Percentiles rank a stretch among this genome's conserved stretches.
Evolutionary conservation across 768 basidiomycete species (phyloP).

Genomic region (Mycena olivaceomarginata): DNA sequence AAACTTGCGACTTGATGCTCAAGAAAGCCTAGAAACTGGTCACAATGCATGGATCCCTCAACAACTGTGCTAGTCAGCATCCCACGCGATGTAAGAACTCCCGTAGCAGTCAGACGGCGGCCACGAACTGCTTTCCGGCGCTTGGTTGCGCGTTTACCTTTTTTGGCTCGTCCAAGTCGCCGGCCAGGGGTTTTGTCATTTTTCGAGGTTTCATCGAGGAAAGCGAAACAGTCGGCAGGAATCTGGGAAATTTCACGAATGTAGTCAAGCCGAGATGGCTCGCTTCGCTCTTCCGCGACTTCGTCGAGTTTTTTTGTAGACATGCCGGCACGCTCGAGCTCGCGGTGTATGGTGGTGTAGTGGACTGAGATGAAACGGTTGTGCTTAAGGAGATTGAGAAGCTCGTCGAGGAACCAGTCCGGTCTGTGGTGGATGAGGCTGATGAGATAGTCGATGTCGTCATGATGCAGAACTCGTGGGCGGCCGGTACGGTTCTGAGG

Average conservation of each 20-base stretch:
- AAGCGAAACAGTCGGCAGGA: conserved; percentile 54
- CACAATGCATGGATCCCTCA: no score
- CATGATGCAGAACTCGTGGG: conserved; percentile 33
- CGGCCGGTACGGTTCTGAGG: not conserved
- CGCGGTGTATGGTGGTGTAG: no score
- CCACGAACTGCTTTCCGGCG: not conserved
- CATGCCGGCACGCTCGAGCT: conserved; percentile 41
- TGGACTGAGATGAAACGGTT: no score
- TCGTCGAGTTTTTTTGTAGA: conserved; percentile 53
- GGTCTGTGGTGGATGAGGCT: conserved; percentile 44
- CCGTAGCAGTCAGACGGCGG: not conserved
- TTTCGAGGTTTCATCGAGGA: conserved; percentile 59
- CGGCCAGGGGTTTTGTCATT: conserved; percentile 51
- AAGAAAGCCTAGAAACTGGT: no score
- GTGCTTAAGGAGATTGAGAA: no score
- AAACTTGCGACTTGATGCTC: no score
- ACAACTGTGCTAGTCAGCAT: conserved; percentile 4
- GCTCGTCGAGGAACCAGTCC: conserved; percentile 55
- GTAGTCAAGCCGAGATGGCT: conserved; percentile 48
- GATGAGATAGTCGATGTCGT: conserved; percentile 48
- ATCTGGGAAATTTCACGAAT: conserved; percentile 52
- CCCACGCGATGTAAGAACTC: not conserved
- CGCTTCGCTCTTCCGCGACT: conserved; percentile 56
- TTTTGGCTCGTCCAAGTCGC: not conserved
- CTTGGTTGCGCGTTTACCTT: conserved; percentile 19